Evolutionary conservation across 140 eudicot species (phyloP).

Genomic region (Senecio squalidus): DNA sequence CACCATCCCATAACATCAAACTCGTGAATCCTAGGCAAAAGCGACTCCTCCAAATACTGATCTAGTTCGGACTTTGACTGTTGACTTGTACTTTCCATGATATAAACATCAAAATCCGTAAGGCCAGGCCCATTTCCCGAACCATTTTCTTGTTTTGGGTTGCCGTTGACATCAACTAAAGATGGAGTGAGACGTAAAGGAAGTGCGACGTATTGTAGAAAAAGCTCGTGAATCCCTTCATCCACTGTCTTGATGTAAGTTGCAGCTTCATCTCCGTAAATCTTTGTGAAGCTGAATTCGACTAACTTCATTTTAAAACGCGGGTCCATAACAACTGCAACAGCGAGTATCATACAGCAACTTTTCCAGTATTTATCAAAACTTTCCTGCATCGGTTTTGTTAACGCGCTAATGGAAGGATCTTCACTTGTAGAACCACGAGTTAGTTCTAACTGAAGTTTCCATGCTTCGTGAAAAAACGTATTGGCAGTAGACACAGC

Average conservation of each 20-base stretch:
- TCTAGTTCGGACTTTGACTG: slow-evolving; percentile 57
- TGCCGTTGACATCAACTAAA: slow-evolving; percentile 26
- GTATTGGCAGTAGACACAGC: slow-evolving; percentile 46
- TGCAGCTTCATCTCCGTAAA: slow-evolving; percentile 60
- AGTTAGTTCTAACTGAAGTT: slow-evolving; percentile 71
- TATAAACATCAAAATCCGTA: slow-evolving; percentile 53
- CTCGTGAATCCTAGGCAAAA: slow-evolving; percentile 59
- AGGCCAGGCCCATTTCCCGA: slow-evolving; percentile 47
- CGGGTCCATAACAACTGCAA: slow-evolving; percentile 91
- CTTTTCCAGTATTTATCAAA: slow-evolving; percentile 69
- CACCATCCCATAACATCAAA: slow-evolving; percentile 81
- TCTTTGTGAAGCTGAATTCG: slow-evolving; percentile 68
- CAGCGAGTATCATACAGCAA: slow-evolving; percentile 53
- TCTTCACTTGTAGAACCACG: slow-evolving; percentile 64
- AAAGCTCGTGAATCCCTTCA: slow-evolving; percentile 81
- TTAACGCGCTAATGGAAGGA: slow-evolving; percentile 33
- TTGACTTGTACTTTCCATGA: slow-evolving; percentile 65
- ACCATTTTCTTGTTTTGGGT: slow-evolving; percentile 8
- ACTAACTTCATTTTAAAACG: slow-evolving; percentile 87
- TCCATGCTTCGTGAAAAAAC: slow-evolving; percentile 85
- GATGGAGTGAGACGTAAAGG: slow-evolving; percentile 12
- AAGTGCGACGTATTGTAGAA: slow-evolving; percentile 45
- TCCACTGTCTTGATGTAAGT: slow-evolving; percentile 49
- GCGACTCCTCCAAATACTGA: slow-evolving; percentile 73
- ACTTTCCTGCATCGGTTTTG: slow-evolving; percentile 57